phyloP scores from a whole-genome alignment of 2,329 filamentous ascomycete genomes.

The Domatiomyces globalis region DNA sequence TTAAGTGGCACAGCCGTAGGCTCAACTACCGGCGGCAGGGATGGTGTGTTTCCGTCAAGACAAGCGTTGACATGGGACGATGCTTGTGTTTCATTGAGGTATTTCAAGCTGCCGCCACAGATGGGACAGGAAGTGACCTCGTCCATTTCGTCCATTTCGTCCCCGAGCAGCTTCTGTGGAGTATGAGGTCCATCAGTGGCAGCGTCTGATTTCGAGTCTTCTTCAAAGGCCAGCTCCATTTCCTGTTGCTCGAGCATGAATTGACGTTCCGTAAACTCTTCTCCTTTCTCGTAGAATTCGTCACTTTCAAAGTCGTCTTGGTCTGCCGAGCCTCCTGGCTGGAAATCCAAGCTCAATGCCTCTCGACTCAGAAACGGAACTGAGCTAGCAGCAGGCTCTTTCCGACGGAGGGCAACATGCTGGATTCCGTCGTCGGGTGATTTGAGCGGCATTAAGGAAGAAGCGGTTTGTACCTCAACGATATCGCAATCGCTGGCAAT shows the following conservation, averaged over 20 bases:
- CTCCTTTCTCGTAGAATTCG: constrained; percentile 45
- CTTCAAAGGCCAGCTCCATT: constrained; percentile 30
- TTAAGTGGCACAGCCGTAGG: constrained; percentile 5
- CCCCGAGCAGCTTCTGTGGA: constrained; percentile 3
- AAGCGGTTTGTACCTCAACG: background rate
- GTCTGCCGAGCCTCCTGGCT: constrained; percentile 36
- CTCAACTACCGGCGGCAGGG: constrained; percentile 31
- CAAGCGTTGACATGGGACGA: constrained; percentile 84
- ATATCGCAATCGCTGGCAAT: background rate
- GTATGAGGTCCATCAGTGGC: constrained; percentile 12
- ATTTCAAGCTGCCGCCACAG: constrained; percentile 52
- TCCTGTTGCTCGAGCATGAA: constrained; percentile 60
- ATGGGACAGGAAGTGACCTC: constrained; percentile 51
- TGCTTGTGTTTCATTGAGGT: constrained; percentile 45
- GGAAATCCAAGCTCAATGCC: constrained; percentile 31
- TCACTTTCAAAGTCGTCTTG: constrained; percentile 50
- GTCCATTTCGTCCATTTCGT: constrained; percentile 8
- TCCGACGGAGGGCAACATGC: constrained; percentile 1
- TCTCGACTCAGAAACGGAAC: constrained; percentile 35
- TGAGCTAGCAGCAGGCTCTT: constrained; percentile 8
- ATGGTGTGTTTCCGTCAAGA: constrained; percentile 64
- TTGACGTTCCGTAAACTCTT: constrained; percentile 50
- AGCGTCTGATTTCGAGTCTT: constrained; percentile 42
- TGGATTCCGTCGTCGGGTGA: background rate
- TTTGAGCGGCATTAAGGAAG: background rate